Percentiles rank a stretch among this genome's conserved stretches.
Evolutionary conservation across 345 rosid genomes (phyloP).

Genomic region (Eucalyptus leucophloia): DNA sequence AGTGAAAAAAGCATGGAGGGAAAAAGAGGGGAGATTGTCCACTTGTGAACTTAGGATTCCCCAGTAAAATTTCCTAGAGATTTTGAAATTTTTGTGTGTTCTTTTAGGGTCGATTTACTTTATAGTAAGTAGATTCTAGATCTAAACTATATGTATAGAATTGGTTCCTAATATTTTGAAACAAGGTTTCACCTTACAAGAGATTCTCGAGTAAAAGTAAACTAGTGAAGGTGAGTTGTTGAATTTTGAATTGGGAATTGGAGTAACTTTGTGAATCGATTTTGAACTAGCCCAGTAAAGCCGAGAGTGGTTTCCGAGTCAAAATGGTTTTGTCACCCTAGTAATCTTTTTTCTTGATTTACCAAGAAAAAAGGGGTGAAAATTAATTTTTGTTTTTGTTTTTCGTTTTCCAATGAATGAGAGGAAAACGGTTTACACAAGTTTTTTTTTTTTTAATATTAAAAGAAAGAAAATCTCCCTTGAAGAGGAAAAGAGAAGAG

Average conservation of each 20-base stretch:
- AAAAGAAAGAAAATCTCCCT: neutral
- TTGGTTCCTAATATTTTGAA: neutral
- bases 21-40: no score
- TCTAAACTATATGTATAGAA: no score
- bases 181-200: neutral
- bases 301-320: neutral
- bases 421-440: fast-evolving
- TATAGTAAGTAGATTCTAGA: neutral
- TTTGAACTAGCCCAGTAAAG: neutral
- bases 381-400: neutral
- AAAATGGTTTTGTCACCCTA: neutral
- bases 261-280: fast-evolving
- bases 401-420: neutral
- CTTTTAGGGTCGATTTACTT: neutral
- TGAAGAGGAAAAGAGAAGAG: neutral
- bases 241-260: neutral
- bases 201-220: neutral
- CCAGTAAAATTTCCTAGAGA: neutral
- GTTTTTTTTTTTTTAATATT: neutral
- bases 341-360: neutral
- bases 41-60: neutral
- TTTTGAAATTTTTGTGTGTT: neutral
- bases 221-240: fast-evolving
- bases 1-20: no score
- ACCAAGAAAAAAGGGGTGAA: neutral